These are phyloP conservation scores for Euphorbia tirucalli DNA, from an alignment of 345 rosid species.

Conservation along the genomic window DNA sequence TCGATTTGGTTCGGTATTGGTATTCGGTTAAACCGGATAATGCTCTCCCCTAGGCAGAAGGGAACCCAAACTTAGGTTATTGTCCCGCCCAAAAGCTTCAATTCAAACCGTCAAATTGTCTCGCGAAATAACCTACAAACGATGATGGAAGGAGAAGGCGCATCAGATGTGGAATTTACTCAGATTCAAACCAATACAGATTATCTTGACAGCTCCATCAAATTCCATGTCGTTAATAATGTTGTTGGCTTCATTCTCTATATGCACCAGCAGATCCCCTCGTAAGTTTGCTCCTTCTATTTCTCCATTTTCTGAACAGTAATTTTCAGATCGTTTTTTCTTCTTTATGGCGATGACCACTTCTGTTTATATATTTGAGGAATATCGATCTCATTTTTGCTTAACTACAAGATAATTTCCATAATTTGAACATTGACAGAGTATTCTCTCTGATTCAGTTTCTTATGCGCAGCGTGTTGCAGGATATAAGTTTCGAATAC, in stretches of 20 bases:
- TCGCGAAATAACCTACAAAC: background rate
- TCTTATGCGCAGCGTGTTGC: conserved; percentile 54
- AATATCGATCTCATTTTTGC: background rate
- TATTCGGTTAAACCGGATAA: too few relatives aligned
- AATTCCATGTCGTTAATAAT: conserved; percentile 65
- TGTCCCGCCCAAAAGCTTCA: conserved; percentile 12
- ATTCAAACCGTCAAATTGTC: conserved; percentile 1
- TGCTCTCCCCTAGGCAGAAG: too few relatives aligned
- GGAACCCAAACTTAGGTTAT: background rate
- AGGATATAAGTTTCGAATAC: conserved; percentile 65
- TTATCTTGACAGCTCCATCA: conserved; percentile 43
- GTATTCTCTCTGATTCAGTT: background rate
- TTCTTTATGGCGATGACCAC: background rate
- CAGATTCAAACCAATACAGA: conserved; percentile 39
- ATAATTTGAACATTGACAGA: background rate
- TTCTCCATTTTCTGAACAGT: background rate
- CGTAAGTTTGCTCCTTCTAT: conserved; percentile 37
- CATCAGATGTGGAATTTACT: conserved; percentile 16
- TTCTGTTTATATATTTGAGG: background rate
- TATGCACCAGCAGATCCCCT: conserved; percentile 97
- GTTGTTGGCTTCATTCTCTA: conserved; percentile 72
- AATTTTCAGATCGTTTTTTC: too few relatives aligned
- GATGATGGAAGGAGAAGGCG: conserved; percentile 16
- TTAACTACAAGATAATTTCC: background rate
- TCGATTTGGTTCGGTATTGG: too few relatives aligned